These are phyloP conservation scores for Myxozyma sirexii DNA, from an alignment of 805 yeast species.

Conservation along the genomic window DNA sequence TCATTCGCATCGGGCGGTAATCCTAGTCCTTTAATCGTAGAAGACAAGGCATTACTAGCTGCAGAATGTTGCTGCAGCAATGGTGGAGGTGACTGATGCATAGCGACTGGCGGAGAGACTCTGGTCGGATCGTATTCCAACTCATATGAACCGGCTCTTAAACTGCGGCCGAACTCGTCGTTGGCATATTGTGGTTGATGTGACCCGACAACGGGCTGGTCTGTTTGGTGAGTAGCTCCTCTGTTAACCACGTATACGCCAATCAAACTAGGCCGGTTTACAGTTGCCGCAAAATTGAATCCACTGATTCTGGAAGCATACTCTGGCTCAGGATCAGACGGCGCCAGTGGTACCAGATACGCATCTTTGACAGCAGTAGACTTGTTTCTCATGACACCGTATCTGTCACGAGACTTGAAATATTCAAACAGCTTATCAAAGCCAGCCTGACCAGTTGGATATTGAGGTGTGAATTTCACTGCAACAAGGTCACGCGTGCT, in stretches of 20 bases:
- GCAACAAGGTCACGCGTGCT: conserved; percentile 57
- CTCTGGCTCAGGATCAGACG: conserved; percentile 36
- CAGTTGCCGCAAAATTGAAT: conserved; percentile 3
- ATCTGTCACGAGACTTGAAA: conserved; percentile 51
- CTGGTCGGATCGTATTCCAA: conserved; percentile 3
- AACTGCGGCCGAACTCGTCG: not conserved
- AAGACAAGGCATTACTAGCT: not conserved
- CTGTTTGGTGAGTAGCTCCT: not conserved
- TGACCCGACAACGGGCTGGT: not conserved
- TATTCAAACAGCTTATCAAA: conserved; percentile 50
- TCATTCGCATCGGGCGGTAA: conserved; percentile 36
- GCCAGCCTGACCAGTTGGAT: conserved; percentile 36
- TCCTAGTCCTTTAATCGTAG: conserved; percentile 28
- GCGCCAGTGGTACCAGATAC: conserved; percentile 53
- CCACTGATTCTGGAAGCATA: conserved; percentile 25
- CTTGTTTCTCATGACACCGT: conserved; percentile 61
- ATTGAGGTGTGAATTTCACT: conserved; percentile 47
- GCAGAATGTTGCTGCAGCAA: not conserved
- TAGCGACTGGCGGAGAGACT: not conserved
- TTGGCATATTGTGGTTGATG: not conserved
- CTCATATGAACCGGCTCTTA: not conserved
- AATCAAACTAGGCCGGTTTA: conserved; percentile 13
- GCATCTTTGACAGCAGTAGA: conserved; percentile 63
- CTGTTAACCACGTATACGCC: conserved; percentile 28
- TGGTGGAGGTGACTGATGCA: not conserved